Percentiles rank a stretch among this genome's conserved stretches.
phyloP scores from a whole-genome alignment of 495 filamentous ascomycete species.

The Aspergillus funiculosus region DNA sequence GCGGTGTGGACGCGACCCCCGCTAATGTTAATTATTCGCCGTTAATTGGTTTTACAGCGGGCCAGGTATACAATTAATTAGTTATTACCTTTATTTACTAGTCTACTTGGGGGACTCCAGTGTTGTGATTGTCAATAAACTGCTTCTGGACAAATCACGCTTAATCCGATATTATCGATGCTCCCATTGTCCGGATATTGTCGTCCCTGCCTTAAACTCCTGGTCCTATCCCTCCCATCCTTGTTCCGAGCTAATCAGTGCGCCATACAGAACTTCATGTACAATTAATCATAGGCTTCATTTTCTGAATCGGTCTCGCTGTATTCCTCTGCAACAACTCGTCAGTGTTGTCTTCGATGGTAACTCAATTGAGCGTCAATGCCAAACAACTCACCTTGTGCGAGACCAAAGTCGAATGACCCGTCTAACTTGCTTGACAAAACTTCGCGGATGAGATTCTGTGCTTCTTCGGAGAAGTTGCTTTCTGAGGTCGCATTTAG shows the following conservation, averaged over 20 bases:
- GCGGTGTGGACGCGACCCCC: conserved; percentile 23
- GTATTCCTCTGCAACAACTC: conserved; percentile 17
- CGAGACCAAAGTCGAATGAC: conserved; percentile 39
- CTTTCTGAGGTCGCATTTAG: conserved; percentile 30
- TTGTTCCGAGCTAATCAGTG: too few relatives aligned
- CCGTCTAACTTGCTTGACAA: conserved; percentile 34
- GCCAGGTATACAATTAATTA: neutral
- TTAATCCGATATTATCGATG: too few relatives aligned
- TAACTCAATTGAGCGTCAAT: neutral
- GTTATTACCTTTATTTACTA: neutral
- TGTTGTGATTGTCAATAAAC: too few relatives aligned
- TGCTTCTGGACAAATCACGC: too few relatives aligned
- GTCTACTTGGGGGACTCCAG: neutral
- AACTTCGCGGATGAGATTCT: conserved; percentile 31
- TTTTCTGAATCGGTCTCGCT: conserved; percentile 29
- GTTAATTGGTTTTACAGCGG: conserved; percentile 33
- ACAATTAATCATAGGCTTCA: conserved; percentile 21
- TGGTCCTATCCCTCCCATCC: neutral
- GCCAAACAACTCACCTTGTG: conserved; percentile 17
- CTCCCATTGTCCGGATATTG: too few relatives aligned
- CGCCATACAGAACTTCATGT: neutral
- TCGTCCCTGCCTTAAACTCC: too few relatives aligned
- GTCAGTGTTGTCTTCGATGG: too few relatives aligned
- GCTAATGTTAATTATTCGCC: conserved; percentile 13
- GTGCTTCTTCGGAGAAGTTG: conserved; percentile 29